These are phyloP conservation scores for Geranomyces variabilis DNA, from an alignment of 192 early-diverging fungal genomes.

Conservation along the genomic window DNA sequence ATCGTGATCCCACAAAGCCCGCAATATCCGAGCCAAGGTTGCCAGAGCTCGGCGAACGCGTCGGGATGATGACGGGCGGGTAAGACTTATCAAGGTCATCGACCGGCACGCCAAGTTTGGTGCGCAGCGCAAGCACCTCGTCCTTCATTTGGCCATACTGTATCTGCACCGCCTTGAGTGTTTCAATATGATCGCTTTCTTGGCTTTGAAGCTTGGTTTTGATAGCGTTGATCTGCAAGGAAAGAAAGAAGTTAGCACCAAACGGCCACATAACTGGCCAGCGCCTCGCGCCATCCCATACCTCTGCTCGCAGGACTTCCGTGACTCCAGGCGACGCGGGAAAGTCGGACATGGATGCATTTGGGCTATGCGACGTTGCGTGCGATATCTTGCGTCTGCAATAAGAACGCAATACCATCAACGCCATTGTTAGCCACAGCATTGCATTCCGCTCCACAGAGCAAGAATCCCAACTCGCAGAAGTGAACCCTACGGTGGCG, in stretches of 20 bases:
- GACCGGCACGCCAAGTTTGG: conserved; percentile 21
- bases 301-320: conserved; percentile 50
- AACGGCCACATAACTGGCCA: not conserved
- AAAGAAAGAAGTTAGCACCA: not conserved
- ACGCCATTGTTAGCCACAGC: not conserved
- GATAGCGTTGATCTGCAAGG: conserved; percentile 36
- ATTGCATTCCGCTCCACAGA: not conserved
- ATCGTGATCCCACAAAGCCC: conserved; percentile 2
- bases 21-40: conserved; percentile 7
- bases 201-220: conserved; percentile 29
- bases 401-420: too few species aligned
- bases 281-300: not conserved
- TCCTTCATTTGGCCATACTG: conserved; percentile 40
- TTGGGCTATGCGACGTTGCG: conserved; percentile 33
- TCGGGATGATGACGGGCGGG: conserved; percentile 28
- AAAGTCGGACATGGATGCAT: conserved; percentile 34
- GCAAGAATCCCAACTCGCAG: not conserved
- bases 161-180: conserved; percentile 10
- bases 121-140: conserved; percentile 27
- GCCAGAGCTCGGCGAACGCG: not conserved
- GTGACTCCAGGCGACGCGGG: conserved; percentile 31
- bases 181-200: conserved; percentile 40
- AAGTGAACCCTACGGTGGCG: conserved; percentile 19
- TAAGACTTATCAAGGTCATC: conserved; percentile 39
- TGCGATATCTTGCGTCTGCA: conserved; percentile 35